These are phyloP conservation scores for Trichoderma afroharzianum DNA, from an alignment of 2,329 filamentous ascomycete genomes.

Conservation along the genomic window DNA sequence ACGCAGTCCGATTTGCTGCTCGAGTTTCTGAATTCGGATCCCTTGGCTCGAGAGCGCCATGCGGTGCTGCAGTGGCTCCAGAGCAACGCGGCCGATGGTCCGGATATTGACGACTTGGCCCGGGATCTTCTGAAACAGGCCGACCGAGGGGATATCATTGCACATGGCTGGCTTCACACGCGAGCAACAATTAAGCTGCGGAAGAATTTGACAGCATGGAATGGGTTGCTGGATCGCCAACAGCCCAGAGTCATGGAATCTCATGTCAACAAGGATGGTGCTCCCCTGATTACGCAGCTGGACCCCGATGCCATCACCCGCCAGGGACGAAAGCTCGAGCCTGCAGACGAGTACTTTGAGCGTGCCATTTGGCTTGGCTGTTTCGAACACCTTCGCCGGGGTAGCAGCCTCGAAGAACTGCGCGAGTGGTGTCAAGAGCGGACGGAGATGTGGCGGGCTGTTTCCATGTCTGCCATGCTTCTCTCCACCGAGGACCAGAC, in stretches of 20 bases:
- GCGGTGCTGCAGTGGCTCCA: constrained; percentile 85
- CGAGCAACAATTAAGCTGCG: constrained; percentile 84
- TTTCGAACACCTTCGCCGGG: constrained; percentile 86
- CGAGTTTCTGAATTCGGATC: constrained; percentile 70
- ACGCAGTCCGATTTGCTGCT: constrained; percentile 48
- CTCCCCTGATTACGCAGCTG: constrained; percentile 75
- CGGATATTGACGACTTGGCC: constrained; percentile 72
- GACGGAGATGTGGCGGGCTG: constrained; percentile 84
- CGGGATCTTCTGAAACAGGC: constrained; percentile 71
- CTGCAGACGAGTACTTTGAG: constrained; percentile 84
- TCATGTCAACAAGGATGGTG: constrained; percentile 56
- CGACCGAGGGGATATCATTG: constrained; percentile 76
- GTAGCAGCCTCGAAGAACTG: constrained; percentile 69
- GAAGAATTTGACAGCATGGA: constrained; percentile 72
- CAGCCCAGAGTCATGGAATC: constrained; percentile 54
- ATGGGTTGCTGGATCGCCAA: constrained; percentile 61
- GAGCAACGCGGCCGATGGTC: constrained; percentile 65
- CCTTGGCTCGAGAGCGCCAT: constrained; percentile 71
- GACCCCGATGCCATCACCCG: constrained; percentile 87
- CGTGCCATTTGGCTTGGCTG: constrained; percentile 89
- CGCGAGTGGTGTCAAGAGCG: constrained; percentile 82
- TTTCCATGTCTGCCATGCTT: constrained; percentile 73
- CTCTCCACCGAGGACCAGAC: constrained; percentile 49
- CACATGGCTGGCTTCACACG: constrained; percentile 89
- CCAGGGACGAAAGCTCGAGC: constrained; percentile 71